Evolutionary conservation across 306 rosid genomes (phyloP).

Genomic region (Gleditsia sinensis): DNA sequence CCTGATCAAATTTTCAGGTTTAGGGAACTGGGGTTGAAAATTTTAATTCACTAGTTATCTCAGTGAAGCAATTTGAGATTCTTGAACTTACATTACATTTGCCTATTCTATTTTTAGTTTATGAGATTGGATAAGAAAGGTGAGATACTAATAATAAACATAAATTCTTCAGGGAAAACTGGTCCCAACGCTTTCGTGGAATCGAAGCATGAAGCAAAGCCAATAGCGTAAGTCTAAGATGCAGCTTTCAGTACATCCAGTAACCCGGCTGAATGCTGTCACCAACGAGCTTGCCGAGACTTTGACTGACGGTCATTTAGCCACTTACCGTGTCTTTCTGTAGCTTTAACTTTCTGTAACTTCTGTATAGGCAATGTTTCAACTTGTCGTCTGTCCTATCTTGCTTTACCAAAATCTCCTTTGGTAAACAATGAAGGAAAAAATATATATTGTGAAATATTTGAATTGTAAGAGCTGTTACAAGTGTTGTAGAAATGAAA

Average conservation of each 20-base stretch:
- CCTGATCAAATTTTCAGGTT: neutral
- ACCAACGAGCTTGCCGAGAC: neutral
- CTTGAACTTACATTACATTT: neutral
- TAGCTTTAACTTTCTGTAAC: constrained; percentile 52
- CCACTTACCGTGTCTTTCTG: constrained; percentile 28
- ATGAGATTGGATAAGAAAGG: too few relatives aligned
- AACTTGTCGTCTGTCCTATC: neutral
- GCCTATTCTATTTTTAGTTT: neutral
- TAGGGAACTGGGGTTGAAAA: neutral
- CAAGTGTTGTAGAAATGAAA: neutral
- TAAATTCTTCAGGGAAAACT: constrained; percentile 42
- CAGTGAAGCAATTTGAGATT: neutral
- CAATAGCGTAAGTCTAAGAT: constrained; percentile 43
- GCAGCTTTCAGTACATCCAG: constrained; percentile 45
- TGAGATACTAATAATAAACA: neutral
- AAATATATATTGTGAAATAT: constrained; percentile 1
- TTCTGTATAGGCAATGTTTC: constrained; percentile 61
- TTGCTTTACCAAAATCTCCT: neutral
- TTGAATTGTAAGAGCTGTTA: neutral
- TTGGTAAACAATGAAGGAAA: neutral
- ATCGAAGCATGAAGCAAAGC: constrained; percentile 43
- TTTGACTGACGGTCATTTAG: constrained; percentile 37
- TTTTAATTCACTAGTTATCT: neutral
- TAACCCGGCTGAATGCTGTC: constrained; percentile 44
- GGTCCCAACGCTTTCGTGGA: constrained; percentile 31